Base-by-base conservation (phyloP, 345 rosid species). In the Adansonia digitata region DNA sequence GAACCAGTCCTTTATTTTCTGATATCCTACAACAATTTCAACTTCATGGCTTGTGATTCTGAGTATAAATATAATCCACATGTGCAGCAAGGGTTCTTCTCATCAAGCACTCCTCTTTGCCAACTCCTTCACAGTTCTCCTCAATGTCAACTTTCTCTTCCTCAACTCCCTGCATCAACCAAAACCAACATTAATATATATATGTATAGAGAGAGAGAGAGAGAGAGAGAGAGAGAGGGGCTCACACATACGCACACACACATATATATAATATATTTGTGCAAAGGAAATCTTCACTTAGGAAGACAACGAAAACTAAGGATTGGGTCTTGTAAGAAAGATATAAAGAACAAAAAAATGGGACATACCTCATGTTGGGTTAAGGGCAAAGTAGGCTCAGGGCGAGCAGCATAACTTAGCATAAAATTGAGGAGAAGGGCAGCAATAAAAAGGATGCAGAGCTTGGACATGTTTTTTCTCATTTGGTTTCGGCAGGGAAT, bases 21-120 rank as follows among this genome's bases (percentile, higher is more conserved):
- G n/a, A 51, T 53, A 66, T 37, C 8, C 52, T 6, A 29, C 45
- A 45, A 37, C 56, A 17, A 60, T n/a, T 53, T 37, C 48, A 52
- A 64, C 17, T 43, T 73, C 81, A 87, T 37, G 74, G 88, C 7
- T 81, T 79, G 53, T 66, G 80, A 22, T 81, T 74, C 60, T 86
- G 91, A 15, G 91, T 86, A 71, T 86, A 86, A 46, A 88, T 85
- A 66, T 88, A 86, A 69, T 86, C 91, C 20, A 79, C 61, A 75
- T 84, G 90, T 74, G 84, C 90, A 34, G 71, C 86, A 61, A 86
- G 85, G 15, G 81, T 74, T 76, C 85, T 82, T 63, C 84, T 84
- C 43, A 72, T 82, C 76, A 82, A 76, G 76, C 85, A 79, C 11
- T 73, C 80, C 5, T 73, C 75, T 66, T 76, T 55, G 20, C 68